Evolutionary conservation across 2,329 filamentous ascomycete species (phyloP), one percentile per base, ranked within the genome.

Genomic region (Neopestalotiopsis clavispora): DNA sequence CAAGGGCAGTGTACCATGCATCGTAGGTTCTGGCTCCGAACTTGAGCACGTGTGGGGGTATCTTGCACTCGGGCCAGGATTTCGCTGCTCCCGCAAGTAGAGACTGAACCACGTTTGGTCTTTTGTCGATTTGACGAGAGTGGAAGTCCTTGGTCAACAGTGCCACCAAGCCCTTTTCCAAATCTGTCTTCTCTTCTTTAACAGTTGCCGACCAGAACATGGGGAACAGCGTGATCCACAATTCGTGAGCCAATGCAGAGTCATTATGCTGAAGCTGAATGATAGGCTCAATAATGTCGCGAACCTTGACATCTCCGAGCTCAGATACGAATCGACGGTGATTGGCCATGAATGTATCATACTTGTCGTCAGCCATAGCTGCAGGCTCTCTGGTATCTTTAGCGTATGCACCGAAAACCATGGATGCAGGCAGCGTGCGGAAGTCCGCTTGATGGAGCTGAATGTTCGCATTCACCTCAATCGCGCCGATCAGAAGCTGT

Each of bases 81-180:
- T 92, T 92, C 14, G 95, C 93, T 45, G 94, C 92, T 56, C 94
- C 96, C 75, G 97, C 93, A 5, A 99, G 87, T 69, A 99, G 86
- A 7, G 95, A 96, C 76, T 98, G 94, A 2, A 99, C 91, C 42
- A 98, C 97, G 76, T 99, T 99, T 2, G 96, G 97, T 61, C 97
- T 89, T 82, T 94, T 95, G 79, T 98, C 96, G 67, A 98, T 91
- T 78, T 99, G 96, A 66, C 95, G 90, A 71, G 93, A 93, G 79
- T 99, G 96, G 79, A 95, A 98, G 76, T 99, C 97, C 77, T 97
- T 97, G 2, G 95, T 97, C 10, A 99, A 85, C 12, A 99, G 85
- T 3, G 90, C 87, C n/a, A 98, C 93, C 80, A 99, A 89, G 14
- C 94, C 95, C 74, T 95, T 94, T 79, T 98, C 94, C 42, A 99